Conservation (phyloP, 2,329 filamentous ascomycete genomes). For the Exophiala alcalophila region DNA sequence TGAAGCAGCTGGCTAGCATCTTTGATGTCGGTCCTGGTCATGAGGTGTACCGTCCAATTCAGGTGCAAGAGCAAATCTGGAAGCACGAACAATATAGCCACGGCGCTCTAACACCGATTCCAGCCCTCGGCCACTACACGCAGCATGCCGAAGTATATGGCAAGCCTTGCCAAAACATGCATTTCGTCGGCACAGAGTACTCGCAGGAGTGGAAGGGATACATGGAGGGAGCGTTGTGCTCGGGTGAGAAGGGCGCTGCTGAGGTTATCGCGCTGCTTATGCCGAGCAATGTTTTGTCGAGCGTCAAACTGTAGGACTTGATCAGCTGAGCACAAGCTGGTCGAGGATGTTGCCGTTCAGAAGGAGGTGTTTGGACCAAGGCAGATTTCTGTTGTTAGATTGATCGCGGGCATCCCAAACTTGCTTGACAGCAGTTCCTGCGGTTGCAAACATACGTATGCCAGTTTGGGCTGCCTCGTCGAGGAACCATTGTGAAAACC, state of each 20-base stretch:
- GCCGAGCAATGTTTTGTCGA: no score
- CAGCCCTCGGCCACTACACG: no score
- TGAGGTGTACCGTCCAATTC: no score
- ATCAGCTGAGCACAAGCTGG: conserved; percentile 12
- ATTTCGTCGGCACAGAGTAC: conserved; percentile 57
- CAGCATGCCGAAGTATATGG: no score
- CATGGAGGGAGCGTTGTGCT: conserved; percentile 56
- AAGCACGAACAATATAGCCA: no score
- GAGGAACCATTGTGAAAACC: conserved; percentile 3
- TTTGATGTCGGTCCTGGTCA: no score
- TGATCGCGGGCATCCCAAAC: conserved; percentile 8
- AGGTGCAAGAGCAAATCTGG: no score
- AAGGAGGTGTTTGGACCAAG: conserved; percentile 3
- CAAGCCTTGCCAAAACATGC: conserved; percentile 40
- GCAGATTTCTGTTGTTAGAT: conserved; percentile 1
- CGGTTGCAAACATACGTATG: conserved; percentile 6
- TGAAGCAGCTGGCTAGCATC: no score
- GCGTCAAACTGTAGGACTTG: no score
- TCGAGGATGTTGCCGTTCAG: neutral
- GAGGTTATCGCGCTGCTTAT: conserved; percentile 41
- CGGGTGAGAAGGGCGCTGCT: conserved; percentile 47
- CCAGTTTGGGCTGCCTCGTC: neutral
- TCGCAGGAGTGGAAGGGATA: conserved; percentile 55
- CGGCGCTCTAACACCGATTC: no score
- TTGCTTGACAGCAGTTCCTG: conserved; percentile 2